These are phyloP conservation scores for Debaryomycetaceae sp. DNA, from an alignment of 1,139 yeast species.

Conservation along the genomic window DNA sequence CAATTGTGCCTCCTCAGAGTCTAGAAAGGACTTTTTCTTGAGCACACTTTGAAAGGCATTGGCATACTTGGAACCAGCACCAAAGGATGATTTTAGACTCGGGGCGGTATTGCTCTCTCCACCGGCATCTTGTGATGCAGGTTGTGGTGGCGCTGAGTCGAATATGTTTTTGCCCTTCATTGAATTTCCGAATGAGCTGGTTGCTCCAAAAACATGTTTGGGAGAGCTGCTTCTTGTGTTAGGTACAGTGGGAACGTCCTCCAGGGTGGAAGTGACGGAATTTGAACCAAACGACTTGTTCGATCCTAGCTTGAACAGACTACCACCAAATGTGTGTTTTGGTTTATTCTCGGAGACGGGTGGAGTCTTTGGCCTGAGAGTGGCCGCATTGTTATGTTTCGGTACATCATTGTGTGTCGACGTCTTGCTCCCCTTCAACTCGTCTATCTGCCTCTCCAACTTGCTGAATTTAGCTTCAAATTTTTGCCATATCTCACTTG, in stretches of 20 bases:
- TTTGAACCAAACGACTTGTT: not conserved
- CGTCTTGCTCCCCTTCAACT: slow-evolving; percentile 8
- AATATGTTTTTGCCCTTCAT: slow-evolving; percentile 34
- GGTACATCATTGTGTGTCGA: not conserved
- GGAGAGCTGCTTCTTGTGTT: slow-evolving; percentile 7
- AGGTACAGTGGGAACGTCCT: not conserved
- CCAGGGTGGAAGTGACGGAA: not conserved
- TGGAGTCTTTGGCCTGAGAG: not conserved
- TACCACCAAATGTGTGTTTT: not conserved
- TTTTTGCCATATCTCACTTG: slow-evolving; percentile 13
- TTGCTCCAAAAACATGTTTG: slow-evolving; percentile 42
- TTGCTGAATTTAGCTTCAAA: slow-evolving; percentile 18
- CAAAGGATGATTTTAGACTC: slow-evolving; percentile 39
- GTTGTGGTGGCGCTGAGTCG: slow-evolving; percentile 19
- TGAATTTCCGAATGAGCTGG: slow-evolving; percentile 55
- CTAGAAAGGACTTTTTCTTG: slow-evolving; percentile 54
- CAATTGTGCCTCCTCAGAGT: slow-evolving; percentile 22
- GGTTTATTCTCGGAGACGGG: not conserved
- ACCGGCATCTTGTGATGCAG: slow-evolving; percentile 5
- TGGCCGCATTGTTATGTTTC: not conserved
- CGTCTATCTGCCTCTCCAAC: slow-evolving; percentile 19
- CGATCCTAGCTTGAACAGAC: slow-evolving; percentile 5
- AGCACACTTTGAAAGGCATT: slow-evolving; percentile 53
- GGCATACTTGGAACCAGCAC: slow-evolving; percentile 57
- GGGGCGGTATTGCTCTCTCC: slow-evolving; percentile 7